phyloP scores from a whole-genome alignment of 1,284 basidiomycete genomes.

The Inonotus obliquus region DNA sequence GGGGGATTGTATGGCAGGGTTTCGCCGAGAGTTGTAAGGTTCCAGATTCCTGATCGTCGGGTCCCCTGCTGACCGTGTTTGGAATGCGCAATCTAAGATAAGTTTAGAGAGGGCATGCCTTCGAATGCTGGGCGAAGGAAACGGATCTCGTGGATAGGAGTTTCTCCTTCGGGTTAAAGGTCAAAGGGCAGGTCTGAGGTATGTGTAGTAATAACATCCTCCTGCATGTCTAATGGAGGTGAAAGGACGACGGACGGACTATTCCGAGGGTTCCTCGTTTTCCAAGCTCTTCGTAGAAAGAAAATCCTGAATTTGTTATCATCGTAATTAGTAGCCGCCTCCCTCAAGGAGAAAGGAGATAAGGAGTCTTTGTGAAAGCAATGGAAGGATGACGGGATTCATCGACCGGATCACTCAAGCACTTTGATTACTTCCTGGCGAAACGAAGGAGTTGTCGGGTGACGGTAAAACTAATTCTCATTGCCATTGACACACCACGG shows the following conservation, averaged over 20 bases:
- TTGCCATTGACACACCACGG: no score
- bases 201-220: no score
- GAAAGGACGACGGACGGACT: neutral
- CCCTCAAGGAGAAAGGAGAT: conserved; percentile 1
- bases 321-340: no score
- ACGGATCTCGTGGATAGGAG: neutral
- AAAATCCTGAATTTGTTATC: neutral
- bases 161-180: neutral
- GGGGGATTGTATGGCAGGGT: neutral
- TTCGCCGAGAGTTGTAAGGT: neutral
- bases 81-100: neutral
- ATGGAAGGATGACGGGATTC: neutral
- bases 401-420: neutral
- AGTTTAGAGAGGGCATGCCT: neutral
- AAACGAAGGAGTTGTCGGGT: neutral
- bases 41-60: neutral
- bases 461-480: no score
- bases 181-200: neutral
- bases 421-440: neutral
- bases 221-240: neutral
- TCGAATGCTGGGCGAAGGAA: neutral
- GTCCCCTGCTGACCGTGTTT: neutral
- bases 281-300: neutral
- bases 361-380: neutral
- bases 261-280: neutral